phyloP scores from a whole-genome alignment of 768 basidiomycete genomes.

The Suillus plorans region DNA sequence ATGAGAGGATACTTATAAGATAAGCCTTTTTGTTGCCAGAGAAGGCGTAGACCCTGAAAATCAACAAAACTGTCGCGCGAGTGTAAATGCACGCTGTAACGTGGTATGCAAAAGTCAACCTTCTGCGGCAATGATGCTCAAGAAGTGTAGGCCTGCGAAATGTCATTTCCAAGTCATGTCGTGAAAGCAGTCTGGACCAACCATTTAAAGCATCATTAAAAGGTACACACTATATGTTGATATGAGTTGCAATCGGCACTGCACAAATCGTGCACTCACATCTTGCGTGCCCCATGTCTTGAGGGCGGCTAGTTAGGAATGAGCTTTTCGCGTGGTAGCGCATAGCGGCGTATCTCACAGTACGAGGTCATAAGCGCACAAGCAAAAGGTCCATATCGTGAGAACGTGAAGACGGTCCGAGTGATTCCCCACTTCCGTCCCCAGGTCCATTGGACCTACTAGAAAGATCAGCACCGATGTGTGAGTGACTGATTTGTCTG shows the following conservation, averaged over 20 bases:
- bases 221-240: background rate
- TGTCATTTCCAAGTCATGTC: background rate
- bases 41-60: background rate
- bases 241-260: background rate
- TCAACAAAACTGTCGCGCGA: background rate
- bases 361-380: slow-evolving; percentile 9
- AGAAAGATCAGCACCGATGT: background rate
- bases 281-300: background rate
- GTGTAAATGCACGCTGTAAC: background rate
- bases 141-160: background rate
- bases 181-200: background rate
- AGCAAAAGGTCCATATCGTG: slow-evolving; percentile 7
- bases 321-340: background rate
- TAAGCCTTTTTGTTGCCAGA: background rate
- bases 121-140: background rate
- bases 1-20: background rate
- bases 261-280: background rate
- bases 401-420: background rate
- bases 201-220: background rate
- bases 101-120: background rate
- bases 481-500: background rate
- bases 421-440: slow-evolving; percentile 9
- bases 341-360: background rate
- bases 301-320: background rate
- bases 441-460: slow-evolving; percentile 18